These are phyloP conservation scores for Penicillium canariense DNA, from an alignment of 495 filamentous ascomycete genomes.

Conservation along the genomic window DNA sequence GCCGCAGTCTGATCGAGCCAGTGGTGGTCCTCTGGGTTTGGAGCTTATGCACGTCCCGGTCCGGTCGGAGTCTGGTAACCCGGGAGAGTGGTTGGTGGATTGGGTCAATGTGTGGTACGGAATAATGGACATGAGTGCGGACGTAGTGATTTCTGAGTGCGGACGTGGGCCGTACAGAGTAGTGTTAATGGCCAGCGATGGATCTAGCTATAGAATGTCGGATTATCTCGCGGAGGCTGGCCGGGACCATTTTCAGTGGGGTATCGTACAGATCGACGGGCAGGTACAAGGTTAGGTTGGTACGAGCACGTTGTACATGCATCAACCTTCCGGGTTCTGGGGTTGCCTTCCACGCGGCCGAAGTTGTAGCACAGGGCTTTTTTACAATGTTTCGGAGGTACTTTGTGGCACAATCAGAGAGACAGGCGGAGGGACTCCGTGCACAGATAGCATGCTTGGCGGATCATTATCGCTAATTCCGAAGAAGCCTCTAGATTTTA, in stretches of 20 bases:
- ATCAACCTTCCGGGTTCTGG: background rate
- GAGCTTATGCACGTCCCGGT: slow-evolving; percentile 4
- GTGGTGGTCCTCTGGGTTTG: background rate
- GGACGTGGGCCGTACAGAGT: no score
- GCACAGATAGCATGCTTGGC: no score
- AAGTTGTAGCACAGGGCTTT: no score
- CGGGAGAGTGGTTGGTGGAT: background rate
- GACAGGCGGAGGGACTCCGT: background rate
- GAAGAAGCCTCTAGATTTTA: no score
- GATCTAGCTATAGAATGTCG: no score
- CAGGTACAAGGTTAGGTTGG: background rate
- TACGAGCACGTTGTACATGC: background rate
- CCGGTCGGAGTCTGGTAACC: background rate
- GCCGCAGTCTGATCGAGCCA: slow-evolving; percentile 3
- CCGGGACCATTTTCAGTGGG: no score
- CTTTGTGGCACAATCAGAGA: background rate
- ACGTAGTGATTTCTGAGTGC: background rate
- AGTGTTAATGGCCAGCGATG: no score
- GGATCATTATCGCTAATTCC: no score
- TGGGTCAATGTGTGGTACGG: background rate
- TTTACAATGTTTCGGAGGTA: background rate
- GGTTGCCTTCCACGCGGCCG: background rate
- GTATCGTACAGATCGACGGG: background rate
- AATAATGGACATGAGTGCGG: background rate
- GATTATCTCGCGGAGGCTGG: no score